Evolutionary conservation across 176 grass and related monocot species (phyloP), one percentile per base, ranked within the genome.

Genomic region (Hordeum marinum): DNA sequence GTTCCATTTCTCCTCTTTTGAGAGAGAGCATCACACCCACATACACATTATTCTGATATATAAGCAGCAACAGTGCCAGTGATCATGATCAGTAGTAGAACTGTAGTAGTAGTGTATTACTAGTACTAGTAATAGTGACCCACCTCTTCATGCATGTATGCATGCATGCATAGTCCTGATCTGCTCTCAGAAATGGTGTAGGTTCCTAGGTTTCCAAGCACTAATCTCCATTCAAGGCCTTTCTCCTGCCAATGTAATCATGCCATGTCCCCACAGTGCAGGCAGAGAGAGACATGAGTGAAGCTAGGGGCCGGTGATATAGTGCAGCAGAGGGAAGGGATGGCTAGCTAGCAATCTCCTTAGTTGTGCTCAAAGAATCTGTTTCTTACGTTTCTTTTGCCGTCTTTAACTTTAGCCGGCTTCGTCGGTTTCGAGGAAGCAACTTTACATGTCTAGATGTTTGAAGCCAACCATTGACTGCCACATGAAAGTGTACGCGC

Each of bases 381-480:
- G 72, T 86, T 86, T 85, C 74, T 85, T 72, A 82, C 80, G 85
- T 64, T 87, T 84, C 42, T 90, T 87, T 78, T 79, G 74, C 74
- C 84, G 72, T 84, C 89, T 90, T 90, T 87, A 84, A 81, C 89
- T 90, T 90, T 90, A 73, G 40, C 68, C 24, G 46, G 73, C 73
- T 83, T 79, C 91, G 37, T 62, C 82, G 60, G 75, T 91, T 88
- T 80, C 85, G 85, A 91, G 78, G 91, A 85, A 18, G 74, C 27
- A 84, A 36, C 90, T 92, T 92, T 87, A 83, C 80, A 89, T 88
- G 84, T 95, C 88, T 87, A 95, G 90, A 92, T 72, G 46, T 89
- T 87, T 95, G 90, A 90, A 92, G 83, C 88, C 93, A 90, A 86
- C 79, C 90, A 87, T 88, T 89, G 85, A 87, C 90, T 90, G 90